Conservation (phyloP, 2,329 filamentous ascomycete genomes). For the Cryphonectria nitschkei region DNA sequence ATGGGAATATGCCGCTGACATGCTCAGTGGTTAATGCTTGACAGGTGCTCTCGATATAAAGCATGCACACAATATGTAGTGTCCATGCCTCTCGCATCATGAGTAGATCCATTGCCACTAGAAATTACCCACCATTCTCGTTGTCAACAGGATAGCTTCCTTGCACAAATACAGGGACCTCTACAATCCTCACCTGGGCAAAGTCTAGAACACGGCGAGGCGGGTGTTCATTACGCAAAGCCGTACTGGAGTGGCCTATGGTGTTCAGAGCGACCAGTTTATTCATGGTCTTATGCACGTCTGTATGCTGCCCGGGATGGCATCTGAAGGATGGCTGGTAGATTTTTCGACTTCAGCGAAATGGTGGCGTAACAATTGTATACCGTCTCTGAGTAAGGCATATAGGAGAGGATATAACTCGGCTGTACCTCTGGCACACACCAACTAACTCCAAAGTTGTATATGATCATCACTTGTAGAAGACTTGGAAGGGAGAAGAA, state of each 20-base stretch:
- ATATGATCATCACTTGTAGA: neutral
- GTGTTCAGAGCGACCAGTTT: neutral
- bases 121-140: neutral
- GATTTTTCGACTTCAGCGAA: neutral
- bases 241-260: neutral
- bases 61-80: neutral
- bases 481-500: neutral
- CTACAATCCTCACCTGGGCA: neutral
- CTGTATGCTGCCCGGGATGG: neutral
- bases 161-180: neutral
- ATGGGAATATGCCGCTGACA: neutral
- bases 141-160: neutral
- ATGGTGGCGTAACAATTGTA: neutral
- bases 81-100: neutral
- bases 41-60: neutral
- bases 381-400: neutral
- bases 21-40: neutral
- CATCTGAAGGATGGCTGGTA: neutral
- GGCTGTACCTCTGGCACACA: neutral
- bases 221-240: no score
- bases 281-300: neutral
- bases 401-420: neutral
- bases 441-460: neutral
- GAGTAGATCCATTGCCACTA: neutral
- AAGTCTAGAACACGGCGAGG: neutral